A percentile compares a stretch with the other conserved stretches of the same genome.
phyloP scores from a whole-genome alignment of 176 grass and related monocot species.

The Calamus simplicifolius region DNA sequence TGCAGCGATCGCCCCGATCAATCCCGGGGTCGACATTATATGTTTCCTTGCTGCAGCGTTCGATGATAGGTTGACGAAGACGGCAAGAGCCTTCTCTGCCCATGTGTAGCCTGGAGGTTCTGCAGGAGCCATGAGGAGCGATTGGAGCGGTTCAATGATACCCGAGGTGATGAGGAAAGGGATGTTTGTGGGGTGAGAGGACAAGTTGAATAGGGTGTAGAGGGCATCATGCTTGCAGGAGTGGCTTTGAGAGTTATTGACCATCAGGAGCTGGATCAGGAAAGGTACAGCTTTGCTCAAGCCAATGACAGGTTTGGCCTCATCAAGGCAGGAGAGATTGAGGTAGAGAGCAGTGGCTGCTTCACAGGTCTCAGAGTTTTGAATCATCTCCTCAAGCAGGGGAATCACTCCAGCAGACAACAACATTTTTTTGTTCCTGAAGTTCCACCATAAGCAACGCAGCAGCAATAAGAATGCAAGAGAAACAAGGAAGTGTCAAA shows the following conservation, averaged over 20 bases:
- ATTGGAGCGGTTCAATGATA: constrained; percentile 32
- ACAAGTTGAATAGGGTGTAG: constrained; percentile 64
- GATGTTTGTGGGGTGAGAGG: constrained; percentile 38
- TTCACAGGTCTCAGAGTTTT: constrained; percentile 35
- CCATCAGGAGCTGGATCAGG: constrained; percentile 25
- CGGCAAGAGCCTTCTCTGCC: constrained; percentile 54
- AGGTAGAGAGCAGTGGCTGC: constrained; percentile 68
- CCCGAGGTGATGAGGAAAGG: constrained; percentile 33
- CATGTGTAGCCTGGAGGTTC: constrained; percentile 4
- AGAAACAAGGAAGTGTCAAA: too few species aligned
- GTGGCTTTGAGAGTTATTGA: constrained; percentile 15
- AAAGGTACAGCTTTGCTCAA: constrained; percentile 37
- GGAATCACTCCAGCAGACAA: constrained; percentile 46
- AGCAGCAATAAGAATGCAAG: too few species aligned
- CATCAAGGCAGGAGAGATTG: constrained; percentile 61
- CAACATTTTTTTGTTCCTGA: constrained; percentile 71
- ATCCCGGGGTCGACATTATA: constrained; percentile 28
- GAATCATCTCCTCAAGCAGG: constrained; percentile 68
- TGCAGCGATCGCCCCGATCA: constrained; percentile 37
- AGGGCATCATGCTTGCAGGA: constrained; percentile 42
- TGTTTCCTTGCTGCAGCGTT: constrained; percentile 26
- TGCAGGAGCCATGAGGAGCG: constrained; percentile 15
- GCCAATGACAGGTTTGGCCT: constrained; percentile 51
- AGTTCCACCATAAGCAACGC: not conserved
- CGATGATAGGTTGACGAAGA: constrained; percentile 49